These are phyloP conservation scores for Penicillium atrosanguineum DNA, from an alignment of 495 filamentous ascomycete species.

Conservation along the genomic window DNA sequence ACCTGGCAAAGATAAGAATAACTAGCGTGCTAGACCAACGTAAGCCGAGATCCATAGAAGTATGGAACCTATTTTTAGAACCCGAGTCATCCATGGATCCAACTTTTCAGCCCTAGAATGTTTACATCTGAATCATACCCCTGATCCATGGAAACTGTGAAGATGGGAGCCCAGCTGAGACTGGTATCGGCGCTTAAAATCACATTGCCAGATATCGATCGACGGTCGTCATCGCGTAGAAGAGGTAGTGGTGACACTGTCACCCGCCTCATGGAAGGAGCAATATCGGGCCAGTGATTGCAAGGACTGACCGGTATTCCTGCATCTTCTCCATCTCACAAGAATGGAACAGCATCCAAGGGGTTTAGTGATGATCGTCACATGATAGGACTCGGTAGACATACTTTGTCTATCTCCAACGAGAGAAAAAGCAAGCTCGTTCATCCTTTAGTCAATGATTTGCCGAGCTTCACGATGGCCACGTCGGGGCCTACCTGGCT, in stretches of 20 bases:
- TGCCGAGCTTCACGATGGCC: too few relatives aligned
- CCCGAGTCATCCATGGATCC: neutral
- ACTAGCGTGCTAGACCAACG: neutral
- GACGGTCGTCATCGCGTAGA: slow-evolving; percentile 45
- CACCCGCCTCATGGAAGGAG: slow-evolving; percentile 49
- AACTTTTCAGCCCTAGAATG: neutral
- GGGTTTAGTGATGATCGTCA: too few relatives aligned
- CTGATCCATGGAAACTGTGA: too few relatives aligned
- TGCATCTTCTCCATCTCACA: too few relatives aligned
- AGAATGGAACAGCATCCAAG: too few relatives aligned
- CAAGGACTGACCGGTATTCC: slow-evolving; percentile 49
- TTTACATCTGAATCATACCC: neutral
- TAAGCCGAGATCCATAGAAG: neutral
- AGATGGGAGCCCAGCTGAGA: too few relatives aligned
- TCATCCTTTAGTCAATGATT: too few relatives aligned
- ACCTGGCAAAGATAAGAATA: neutral
- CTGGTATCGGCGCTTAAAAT: slow-evolving; percentile 12
- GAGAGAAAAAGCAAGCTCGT: too few relatives aligned
- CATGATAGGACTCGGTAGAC: too few relatives aligned
- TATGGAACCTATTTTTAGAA: neutral
- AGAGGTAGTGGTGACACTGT: slow-evolving; percentile 43
- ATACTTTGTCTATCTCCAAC: too few relatives aligned
- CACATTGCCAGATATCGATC: slow-evolving; percentile 38
- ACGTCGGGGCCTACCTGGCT: too few relatives aligned
- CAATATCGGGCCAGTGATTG: too few relatives aligned